These are phyloP conservation scores for Umbilicaria muhlenbergii DNA, from an alignment of 495 filamentous ascomycete genomes.

Conservation along the genomic window DNA sequence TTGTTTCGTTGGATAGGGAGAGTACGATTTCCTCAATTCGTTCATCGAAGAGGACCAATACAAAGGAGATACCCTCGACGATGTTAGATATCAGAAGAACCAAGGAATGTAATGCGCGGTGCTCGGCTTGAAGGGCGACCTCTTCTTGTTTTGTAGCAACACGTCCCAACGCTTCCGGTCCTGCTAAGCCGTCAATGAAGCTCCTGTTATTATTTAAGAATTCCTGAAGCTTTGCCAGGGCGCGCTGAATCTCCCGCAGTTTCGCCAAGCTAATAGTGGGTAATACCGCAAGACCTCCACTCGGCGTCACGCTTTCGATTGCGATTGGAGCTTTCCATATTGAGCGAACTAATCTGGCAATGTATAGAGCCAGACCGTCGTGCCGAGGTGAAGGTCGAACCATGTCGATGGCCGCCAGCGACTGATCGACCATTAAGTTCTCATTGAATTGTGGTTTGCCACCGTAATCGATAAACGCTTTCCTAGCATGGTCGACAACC, in stretches of 20 bases:
- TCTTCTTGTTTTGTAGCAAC: conserved; percentile 72
- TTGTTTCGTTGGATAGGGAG: conserved; percentile 53
- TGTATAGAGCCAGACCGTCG: conserved; percentile 72
- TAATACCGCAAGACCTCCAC: conserved; percentile 29
- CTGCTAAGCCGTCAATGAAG: conserved; percentile 83
- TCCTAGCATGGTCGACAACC: conserved; percentile 66
- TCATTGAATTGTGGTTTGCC: conserved; percentile 68
- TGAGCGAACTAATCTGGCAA: conserved; percentile 66
- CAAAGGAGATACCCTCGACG: conserved; percentile 91
- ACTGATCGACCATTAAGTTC: conserved; percentile 48
- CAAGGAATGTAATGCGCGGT: conserved; percentile 77
- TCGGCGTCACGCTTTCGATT: conserved; percentile 38
- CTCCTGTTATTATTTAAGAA: conserved; percentile 75
- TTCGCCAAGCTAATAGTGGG: conserved; percentile 44
- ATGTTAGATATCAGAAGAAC: conserved; percentile 68
- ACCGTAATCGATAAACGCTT: conserved; percentile 78
- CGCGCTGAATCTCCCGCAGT: conserved; percentile 59
- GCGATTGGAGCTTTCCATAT: conserved; percentile 66
- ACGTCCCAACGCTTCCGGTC: conserved; percentile 61
- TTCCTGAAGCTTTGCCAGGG: conserved; percentile 56
- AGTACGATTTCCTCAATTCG: conserved; percentile 73
- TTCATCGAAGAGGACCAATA: conserved; percentile 85
- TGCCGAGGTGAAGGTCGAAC: conserved; percentile 81
- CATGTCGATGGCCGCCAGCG: conserved; percentile 48
- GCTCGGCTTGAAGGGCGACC: conserved; percentile 76